Base-by-base conservation (phyloP, 768 basidiomycete genomes). In the Mrakia gelida region DNA sequence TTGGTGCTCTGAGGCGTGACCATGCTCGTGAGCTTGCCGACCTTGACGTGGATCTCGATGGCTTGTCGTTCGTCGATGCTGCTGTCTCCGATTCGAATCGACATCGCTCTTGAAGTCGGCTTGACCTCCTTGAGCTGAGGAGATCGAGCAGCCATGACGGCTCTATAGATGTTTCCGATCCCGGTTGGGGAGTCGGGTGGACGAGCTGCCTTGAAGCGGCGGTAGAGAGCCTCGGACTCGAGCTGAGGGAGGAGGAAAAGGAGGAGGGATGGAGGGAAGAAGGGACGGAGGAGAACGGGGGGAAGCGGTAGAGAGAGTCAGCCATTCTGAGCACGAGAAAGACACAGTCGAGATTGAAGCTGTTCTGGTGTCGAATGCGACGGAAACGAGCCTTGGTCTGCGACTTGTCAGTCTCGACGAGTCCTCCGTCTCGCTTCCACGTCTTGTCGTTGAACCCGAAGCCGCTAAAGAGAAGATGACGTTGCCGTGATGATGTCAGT, bases 41-140 rank as follows among this genome's bases (percentile, higher is more conserved):
- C 87, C 81, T 91, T 91, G 80, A 98, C 87, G 15, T 85, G 84
- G 76, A 98, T 88, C 28, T 73, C 73, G 67, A 78, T 72, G 26
- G 71, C 77, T 11, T 68, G 45, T 16, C 30, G 30, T 8, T 65
- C n/a, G 45, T 88, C 86, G 0, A 87, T 86, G 8, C 91, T 89
- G 13, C 88, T 85, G 80, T 95, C 92, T 0, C 96, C 96, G 30
- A 99, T 86, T 45, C 91, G 89, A 7, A 99, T 86, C 5, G 89
- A 87, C 54, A 88, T 91, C n/a, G 86, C 86, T 82, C 87, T 84
- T 0, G 92, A 86, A 0, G 87, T 84, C 0, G 94, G 95, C 81
- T 91, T 92, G 63, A 88, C 88, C 71, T 87, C 82, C 79, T 90
- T 92, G 78, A 82, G 76, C 34, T 76, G 75, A 1, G 85, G 86